Conservation (phyloP, 768 basidiomycete species). For the Trametes gibbosa region DNA sequence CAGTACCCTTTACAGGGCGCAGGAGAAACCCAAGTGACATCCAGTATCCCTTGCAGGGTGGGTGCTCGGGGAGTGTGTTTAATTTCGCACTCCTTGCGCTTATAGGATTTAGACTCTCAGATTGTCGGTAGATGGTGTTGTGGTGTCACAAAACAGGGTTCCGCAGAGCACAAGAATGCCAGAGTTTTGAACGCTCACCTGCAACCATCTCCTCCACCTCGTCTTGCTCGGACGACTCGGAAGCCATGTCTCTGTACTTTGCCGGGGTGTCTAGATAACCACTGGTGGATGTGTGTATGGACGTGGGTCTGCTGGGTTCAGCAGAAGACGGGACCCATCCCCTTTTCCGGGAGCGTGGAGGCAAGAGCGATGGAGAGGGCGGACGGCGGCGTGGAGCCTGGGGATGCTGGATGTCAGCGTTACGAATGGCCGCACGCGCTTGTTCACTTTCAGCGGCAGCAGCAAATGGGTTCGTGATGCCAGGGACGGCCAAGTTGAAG, state of each 20-base stretch:
- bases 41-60: too few species aligned
- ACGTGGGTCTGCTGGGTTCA: conserved; percentile 51
- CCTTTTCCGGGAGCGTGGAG: conserved; percentile 54
- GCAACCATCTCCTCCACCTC: conserved; percentile 47
- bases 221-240: conserved; percentile 30
- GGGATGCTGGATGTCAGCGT: conserved; percentile 23
- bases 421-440: conserved; percentile 20
- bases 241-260: conserved; percentile 48
- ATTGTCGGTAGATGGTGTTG: too few species aligned
- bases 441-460: background rate
- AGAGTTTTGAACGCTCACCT: conserved; percentile 31
- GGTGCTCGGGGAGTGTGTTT: too few species aligned
- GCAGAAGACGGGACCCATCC: conserved; percentile 70
- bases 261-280: conserved; percentile 73
- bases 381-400: conserved; percentile 18
- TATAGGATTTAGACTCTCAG: too few species aligned
- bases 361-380: conserved; percentile 37
- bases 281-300: conserved; percentile 50
- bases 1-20: background rate
- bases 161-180: background rate
- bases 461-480: conserved; percentile 63
- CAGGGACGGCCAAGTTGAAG: conserved; percentile 64
- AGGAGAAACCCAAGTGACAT: too few species aligned
- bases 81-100: too few species aligned
- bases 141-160: too few species aligned